Conservation (phyloP, 352 stramenopile species). For the Pythium brachiatum region DNA sequence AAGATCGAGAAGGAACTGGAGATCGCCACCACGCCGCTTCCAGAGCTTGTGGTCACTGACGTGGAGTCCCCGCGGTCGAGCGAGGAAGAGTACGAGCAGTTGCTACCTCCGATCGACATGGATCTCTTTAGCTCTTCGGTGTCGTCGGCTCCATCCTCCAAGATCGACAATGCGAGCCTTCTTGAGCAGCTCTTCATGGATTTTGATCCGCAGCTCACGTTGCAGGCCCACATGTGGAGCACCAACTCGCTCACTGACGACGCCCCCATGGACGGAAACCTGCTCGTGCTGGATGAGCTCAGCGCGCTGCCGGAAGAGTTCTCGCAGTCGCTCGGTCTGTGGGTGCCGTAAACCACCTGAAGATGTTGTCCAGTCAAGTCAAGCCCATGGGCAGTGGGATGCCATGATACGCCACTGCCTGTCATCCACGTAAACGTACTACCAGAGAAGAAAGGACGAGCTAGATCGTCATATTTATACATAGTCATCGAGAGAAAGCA, state of each 20-base stretch:
- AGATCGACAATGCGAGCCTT: conserved; percentile 11
- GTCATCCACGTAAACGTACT: background rate
- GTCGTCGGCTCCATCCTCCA: conserved; percentile 4
- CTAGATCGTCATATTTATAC: conserved; percentile 20
- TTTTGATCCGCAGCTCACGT: conserved; percentile 19
- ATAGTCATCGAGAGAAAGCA: background rate
- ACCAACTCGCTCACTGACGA: conserved; percentile 25
- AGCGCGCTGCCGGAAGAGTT: conserved; percentile 25
- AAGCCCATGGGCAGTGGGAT: background rate
- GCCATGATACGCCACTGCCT: background rate
- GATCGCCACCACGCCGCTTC: background rate
- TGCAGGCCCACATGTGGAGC: conserved; percentile 24
- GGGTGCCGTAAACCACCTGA: conserved; percentile 14
- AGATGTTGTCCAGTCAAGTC: background rate
- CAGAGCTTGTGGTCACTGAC: background rate
- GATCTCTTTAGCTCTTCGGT: conserved; percentile 15
- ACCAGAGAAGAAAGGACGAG: conserved; percentile 7
- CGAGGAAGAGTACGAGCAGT: conserved; percentile 24
- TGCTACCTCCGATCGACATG: conserved; percentile 12
- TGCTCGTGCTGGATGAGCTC: conserved; percentile 18
- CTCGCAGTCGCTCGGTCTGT: conserved; percentile 23
- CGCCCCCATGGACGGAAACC: background rate
- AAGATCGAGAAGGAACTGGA: conserved; percentile 10
- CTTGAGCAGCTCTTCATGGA: conserved; percentile 23
- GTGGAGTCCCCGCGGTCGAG: conserved; percentile 21